These are phyloP conservation scores for Tolypocladium album DNA, from an alignment of 2,329 filamentous ascomycete genomes.

Conservation along the genomic window DNA sequence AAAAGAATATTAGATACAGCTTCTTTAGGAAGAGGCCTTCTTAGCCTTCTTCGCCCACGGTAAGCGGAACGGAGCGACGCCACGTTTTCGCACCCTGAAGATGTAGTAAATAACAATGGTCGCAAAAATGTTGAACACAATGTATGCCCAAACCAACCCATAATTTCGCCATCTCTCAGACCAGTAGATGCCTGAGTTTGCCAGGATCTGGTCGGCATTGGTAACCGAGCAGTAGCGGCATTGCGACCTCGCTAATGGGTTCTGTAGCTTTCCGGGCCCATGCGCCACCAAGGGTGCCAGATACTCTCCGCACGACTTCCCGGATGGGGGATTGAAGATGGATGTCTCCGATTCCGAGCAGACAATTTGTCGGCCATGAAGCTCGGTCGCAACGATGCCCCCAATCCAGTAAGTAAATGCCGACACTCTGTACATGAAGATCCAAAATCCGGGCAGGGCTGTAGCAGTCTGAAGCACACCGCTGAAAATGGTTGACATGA, in stretches of 20 bases:
- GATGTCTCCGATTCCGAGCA: slow-evolving; percentile 49
- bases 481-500: slow-evolving; percentile 50
- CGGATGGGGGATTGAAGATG: slow-evolving; percentile 51
- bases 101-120: slow-evolving; percentile 53
- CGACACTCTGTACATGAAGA: slow-evolving; percentile 60
- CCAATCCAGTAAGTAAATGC: slow-evolving; percentile 61
- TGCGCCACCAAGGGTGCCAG: slow-evolving; percentile 42
- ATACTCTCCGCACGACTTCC: slow-evolving; percentile 54
- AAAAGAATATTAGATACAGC: background rate
- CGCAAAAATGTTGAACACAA: slow-evolving; percentile 50
- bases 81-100: slow-evolving; percentile 38
- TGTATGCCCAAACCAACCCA: slow-evolving; percentile 57
- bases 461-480: slow-evolving; percentile 50
- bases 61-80: slow-evolving; percentile 1
- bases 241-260: slow-evolving; percentile 40
- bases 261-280: slow-evolving; percentile 48
- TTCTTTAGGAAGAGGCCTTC: background rate
- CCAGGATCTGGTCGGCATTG: slow-evolving; percentile 50
- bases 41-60: slow-evolving; percentile 4
- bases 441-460: slow-evolving; percentile 61
- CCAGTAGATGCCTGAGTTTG: slow-evolving; percentile 35
- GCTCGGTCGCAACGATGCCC: slow-evolving; percentile 55
- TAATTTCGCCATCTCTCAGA: slow-evolving; percentile 57
- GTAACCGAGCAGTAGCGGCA: slow-evolving; percentile 59
- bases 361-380: slow-evolving; percentile 40